Evolutionary conservation across 192 early-diverging fungal genomes (phyloP).

Genomic region (Backusella sp.): DNA sequence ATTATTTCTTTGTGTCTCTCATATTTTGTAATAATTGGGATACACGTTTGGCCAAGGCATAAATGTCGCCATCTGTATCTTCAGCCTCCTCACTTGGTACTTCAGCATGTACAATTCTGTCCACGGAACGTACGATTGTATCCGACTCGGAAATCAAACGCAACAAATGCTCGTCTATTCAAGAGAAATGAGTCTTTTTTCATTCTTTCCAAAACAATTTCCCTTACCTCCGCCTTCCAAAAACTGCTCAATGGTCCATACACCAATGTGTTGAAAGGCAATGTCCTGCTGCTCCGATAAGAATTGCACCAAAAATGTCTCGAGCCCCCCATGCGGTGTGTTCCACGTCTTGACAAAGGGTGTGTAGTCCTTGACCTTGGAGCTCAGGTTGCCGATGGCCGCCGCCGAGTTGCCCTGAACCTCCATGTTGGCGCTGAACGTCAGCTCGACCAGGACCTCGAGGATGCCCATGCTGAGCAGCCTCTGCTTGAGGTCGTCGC

Average conservation of each 20-base stretch:
- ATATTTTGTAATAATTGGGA: neutral
- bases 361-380: slow-evolving; percentile 60
- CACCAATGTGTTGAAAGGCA: slow-evolving; percentile 77
- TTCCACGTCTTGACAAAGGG: slow-evolving; percentile 71
- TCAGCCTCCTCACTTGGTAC: slow-evolving; percentile 15
- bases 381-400: slow-evolving; percentile 72
- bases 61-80: slow-evolving; percentile 35
- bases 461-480: slow-evolving; percentile 60
- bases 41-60: slow-evolving; percentile 31
- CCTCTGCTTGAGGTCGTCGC: slow-evolving; percentile 70
- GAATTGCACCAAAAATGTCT: slow-evolving; percentile 71
- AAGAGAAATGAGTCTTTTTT: neutral
- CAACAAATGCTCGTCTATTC: slow-evolving; percentile 7
- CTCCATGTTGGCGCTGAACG: slow-evolving; percentile 55
- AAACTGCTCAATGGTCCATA: slow-evolving; percentile 86
- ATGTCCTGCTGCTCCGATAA: slow-evolving; percentile 60
- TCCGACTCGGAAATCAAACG: slow-evolving; percentile 15
- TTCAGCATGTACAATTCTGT: slow-evolving; percentile 12
- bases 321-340: slow-evolving; percentile 60
- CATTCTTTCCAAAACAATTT: too few species aligned
- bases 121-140: neutral
- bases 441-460: slow-evolving; percentile 68
- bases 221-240: slow-evolving; percentile 53
- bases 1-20: neutral
- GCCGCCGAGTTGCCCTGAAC: slow-evolving; percentile 78